Evolutionary conservation across 345 rosid species (phyloP).

Genomic region (Hibiscus trionum): DNA sequence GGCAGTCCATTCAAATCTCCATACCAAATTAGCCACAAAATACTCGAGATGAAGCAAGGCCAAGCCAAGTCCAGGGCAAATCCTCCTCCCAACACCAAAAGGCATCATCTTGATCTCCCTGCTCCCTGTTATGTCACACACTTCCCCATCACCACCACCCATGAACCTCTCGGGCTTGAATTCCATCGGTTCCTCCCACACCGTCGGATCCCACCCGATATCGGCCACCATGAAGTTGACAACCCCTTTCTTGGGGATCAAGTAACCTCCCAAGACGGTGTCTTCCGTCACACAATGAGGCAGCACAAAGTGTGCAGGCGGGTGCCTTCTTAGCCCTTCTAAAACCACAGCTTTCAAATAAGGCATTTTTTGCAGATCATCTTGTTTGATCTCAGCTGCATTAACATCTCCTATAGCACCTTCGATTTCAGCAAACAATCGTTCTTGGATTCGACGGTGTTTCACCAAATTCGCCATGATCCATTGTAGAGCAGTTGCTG

Average conservation of each 20-base stretch:
- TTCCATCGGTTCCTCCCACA: constrained; percentile 14
- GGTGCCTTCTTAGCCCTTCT: constrained; percentile 31
- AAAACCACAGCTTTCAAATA: constrained; percentile 7
- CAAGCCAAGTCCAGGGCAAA: constrained; percentile 16
- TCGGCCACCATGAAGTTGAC: constrained; percentile 17
- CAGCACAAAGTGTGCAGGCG: constrained; percentile 17
- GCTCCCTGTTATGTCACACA: constrained; percentile 13
- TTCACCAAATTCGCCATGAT: constrained; percentile 34
- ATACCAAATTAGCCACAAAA: constrained; percentile 32
- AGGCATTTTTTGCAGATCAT: not conserved
- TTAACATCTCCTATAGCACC: not conserved
- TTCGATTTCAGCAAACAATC: constrained; percentile 18
- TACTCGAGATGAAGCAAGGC: constrained; percentile 31
- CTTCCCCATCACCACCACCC: not conserved
- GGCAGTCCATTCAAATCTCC: constrained; percentile 28
- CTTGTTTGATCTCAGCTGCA: constrained; percentile 12
- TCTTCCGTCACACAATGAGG: constrained; percentile 28
- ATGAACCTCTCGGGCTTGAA: constrained; percentile 19
- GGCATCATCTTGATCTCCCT: constrained; percentile 1
- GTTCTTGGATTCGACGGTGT: constrained; percentile 14
- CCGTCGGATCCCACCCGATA: constrained; percentile 12
- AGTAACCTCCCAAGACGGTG: not conserved
- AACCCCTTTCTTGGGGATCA: constrained; percentile 8
- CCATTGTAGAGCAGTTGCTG: constrained; percentile 28
- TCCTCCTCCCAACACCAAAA: constrained; percentile 8